phyloP scores from a whole-genome alignment of 176 grass and related monocot species.

The Triticum turgidum region DNA sequence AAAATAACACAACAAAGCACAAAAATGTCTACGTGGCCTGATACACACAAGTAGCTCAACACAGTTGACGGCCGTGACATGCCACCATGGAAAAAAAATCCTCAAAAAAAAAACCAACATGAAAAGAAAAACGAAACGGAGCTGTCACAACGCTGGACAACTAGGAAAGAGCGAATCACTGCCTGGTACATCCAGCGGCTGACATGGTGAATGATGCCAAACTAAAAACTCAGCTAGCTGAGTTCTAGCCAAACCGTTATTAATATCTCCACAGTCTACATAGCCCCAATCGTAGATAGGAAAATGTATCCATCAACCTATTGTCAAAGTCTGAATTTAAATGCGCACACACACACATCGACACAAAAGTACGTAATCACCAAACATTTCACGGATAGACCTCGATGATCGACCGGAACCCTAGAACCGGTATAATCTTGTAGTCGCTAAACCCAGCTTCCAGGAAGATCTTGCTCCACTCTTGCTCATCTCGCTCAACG shows the following conservation, averaged over 20 bases:
- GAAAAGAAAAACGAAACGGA: too few species aligned
- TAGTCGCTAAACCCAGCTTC: constrained; percentile 42
- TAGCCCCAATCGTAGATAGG: neutral
- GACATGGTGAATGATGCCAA: too few species aligned
- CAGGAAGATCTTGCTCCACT: constrained; percentile 42
- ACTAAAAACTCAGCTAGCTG: too few species aligned
- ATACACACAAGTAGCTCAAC: too few species aligned
- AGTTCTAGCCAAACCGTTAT: neutral
- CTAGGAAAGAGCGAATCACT: too few species aligned
- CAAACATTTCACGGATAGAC: constrained; percentile 26
- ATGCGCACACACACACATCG: neutral
- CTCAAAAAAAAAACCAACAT: too few species aligned
- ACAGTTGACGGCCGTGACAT: too few species aligned
- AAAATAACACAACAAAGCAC: too few species aligned
- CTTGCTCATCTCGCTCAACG: constrained; percentile 37
- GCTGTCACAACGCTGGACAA: too few species aligned
- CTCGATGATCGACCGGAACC: constrained; percentile 42
- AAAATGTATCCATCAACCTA: neutral
- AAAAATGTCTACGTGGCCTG: too few species aligned
- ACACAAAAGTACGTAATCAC: neutral
- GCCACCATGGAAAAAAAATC: too few species aligned
- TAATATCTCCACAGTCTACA: neutral
- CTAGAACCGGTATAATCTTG: constrained; percentile 42
- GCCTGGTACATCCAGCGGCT: too few species aligned
- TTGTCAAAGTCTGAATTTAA: neutral